Evolutionary conservation across 1,284 basidiomycete species (phyloP).

Genomic region (Puccinia coronata): DNA sequence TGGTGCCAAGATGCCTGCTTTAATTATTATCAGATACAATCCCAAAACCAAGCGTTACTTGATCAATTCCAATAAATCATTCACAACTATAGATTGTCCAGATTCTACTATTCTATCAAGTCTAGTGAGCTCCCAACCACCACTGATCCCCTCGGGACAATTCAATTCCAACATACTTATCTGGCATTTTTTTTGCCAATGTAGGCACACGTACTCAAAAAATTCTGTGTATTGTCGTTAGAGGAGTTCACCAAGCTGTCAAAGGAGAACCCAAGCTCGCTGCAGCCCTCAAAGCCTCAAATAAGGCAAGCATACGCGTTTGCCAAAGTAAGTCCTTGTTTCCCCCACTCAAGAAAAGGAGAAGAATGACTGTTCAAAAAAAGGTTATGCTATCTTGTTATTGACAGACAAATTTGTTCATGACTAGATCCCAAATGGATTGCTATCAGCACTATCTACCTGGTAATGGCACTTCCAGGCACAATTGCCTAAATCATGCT

Average conservation of each 20-base stretch:
- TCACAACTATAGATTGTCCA: constrained; percentile 59
- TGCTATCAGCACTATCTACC: constrained; percentile 79
- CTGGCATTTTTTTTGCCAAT: not conserved
- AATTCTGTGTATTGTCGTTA: constrained; percentile 55
- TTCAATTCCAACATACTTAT: constrained; percentile 18
- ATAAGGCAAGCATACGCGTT: constrained; percentile 76
- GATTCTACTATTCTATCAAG: constrained; percentile 76
- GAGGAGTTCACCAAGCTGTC: constrained; percentile 37
- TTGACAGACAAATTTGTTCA: constrained; percentile 69
- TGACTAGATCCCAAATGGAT: constrained; percentile 95
- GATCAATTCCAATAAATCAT: constrained; percentile 71
- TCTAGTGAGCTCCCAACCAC: constrained; percentile 65
- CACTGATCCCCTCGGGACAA: constrained; percentile 25
- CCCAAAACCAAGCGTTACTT: constrained; percentile 69
- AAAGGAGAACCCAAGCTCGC: constrained; percentile 24
- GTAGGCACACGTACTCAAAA: constrained; percentile 54
- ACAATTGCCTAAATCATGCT: constrained; percentile 81
- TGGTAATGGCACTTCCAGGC: constrained; percentile 82
- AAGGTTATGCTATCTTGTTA: constrained; percentile 8
- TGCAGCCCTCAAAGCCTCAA: constrained; percentile 59
- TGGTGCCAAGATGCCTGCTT: constrained; percentile 77
- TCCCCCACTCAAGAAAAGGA: not conserved
- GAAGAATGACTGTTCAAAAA: not conserved
- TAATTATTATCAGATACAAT: constrained; percentile 67
- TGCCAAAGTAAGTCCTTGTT: constrained; percentile 65